Percentiles rank a stretch among this genome's conserved stretches.
Conservation (phyloP, 805 yeast species). For the Kluyveromyces aestuarii region DNA sequence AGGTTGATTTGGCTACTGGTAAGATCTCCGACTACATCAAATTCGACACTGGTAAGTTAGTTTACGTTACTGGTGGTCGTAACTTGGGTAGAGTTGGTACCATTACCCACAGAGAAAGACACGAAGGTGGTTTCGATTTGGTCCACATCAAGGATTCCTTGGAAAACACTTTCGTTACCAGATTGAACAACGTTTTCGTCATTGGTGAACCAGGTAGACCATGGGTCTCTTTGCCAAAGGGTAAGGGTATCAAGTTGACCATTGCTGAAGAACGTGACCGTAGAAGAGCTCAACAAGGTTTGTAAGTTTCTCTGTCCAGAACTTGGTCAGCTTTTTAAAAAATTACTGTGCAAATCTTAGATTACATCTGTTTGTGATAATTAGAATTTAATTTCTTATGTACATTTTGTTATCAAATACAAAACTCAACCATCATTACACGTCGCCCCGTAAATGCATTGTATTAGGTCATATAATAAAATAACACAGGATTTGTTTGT, state of each 20-base stretch:
- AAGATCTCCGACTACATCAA: constrained; percentile 83
- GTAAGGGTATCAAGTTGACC: constrained; percentile 95
- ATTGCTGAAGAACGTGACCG: constrained; percentile 98
- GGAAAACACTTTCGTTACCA: constrained; percentile 93
- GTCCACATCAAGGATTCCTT: constrained; percentile 93
- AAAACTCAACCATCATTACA: not conserved
- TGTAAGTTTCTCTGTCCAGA: constrained; percentile 27
- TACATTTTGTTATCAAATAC: constrained; percentile 3
- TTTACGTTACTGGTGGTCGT: constrained; percentile 96
- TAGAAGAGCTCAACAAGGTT: constrained; percentile 79
- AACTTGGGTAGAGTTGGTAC: constrained; percentile 98
- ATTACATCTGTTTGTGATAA: constrained; percentile 4
- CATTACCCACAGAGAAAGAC: constrained; percentile 92
- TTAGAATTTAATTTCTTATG: constrained; percentile 2
- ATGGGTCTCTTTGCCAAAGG: constrained; percentile 92
- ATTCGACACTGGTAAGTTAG: constrained; percentile 88
- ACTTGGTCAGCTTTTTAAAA: constrained; percentile 1
- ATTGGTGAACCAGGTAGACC: constrained; percentile 96
- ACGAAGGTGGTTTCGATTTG: constrained; percentile 96
- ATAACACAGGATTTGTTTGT: not conserved
- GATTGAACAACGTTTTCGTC: constrained; percentile 87
- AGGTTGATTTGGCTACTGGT: constrained; percentile 93
- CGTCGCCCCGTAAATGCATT: no score
- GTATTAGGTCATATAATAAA: no score
- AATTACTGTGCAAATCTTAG: constrained; percentile 1